These are phyloP conservation scores for Hypsizygus marmoreus DNA, from an alignment of 768 basidiomycete genomes.

Conservation along the genomic window DNA sequence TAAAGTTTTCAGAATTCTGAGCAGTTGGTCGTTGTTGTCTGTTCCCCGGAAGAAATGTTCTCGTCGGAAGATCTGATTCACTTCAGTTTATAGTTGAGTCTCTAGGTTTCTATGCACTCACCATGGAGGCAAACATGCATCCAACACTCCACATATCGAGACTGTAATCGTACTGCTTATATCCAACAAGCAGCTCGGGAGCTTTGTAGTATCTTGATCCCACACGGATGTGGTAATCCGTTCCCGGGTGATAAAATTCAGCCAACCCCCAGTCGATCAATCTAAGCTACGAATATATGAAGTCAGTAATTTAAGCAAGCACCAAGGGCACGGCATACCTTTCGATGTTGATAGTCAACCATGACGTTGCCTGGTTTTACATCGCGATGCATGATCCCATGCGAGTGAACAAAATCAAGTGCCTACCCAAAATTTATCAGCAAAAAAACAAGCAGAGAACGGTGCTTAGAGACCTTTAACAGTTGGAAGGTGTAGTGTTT, in stretches of 20 bases:
- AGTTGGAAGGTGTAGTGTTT: slow-evolving; percentile 70
- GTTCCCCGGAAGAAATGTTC: slow-evolving; percentile 78
- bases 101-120: slow-evolving; percentile 29
- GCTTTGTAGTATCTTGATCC: slow-evolving; percentile 76
- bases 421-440: slow-evolving; percentile 34
- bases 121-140: slow-evolving; percentile 77
- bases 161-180: slow-evolving; percentile 72
- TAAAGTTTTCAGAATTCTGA: slow-evolving; percentile 68
- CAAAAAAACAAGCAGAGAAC: not conserved
- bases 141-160: slow-evolving; percentile 76
- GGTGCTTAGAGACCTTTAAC: slow-evolving; percentile 40
- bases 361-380: slow-evolving; percentile 62
- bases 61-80: slow-evolving; percentile 61
- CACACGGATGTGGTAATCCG: slow-evolving; percentile 72
- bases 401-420: slow-evolving; percentile 69
- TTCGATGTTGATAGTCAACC: slow-evolving; percentile 65
- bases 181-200: slow-evolving; percentile 70
- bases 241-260: slow-evolving; percentile 73
- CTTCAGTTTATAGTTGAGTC: not conserved
- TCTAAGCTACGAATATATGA: slow-evolving; percentile 37
- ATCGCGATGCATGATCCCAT: slow-evolving; percentile 70
- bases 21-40: slow-evolving; percentile 73
- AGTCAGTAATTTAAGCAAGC: not conserved
- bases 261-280: slow-evolving; percentile 80
- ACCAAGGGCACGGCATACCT: slow-evolving; percentile 42